Percentiles rank a stretch among this genome's conserved stretches.
These are phyloP conservation scores for Pseudogymnoascus sp. DNA, from an alignment of 2,329 filamentous ascomycete species.

Conservation along the genomic window DNA sequence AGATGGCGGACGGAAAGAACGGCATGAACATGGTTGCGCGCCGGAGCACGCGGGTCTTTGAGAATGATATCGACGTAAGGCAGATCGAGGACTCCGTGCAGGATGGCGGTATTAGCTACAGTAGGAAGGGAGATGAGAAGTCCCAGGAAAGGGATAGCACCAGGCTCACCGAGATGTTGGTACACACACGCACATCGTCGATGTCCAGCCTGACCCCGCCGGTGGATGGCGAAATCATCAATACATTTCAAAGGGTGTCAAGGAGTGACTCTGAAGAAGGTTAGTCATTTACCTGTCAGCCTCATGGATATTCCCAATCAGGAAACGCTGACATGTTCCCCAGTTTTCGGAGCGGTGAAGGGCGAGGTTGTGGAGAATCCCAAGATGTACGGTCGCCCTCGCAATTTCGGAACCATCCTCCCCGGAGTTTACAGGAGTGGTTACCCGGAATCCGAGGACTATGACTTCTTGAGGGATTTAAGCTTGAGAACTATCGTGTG, in stretches of 20 bases:
- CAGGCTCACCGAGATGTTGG: neutral
- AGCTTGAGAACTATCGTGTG: slow-evolving; percentile 74
- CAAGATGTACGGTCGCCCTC: slow-evolving; percentile 35
- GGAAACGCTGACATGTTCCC: neutral
- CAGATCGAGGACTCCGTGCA: neutral
- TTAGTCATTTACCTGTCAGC: neutral
- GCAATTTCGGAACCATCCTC: slow-evolving; percentile 71
- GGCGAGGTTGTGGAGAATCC: slow-evolving; percentile 14
- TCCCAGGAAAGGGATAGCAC: neutral
- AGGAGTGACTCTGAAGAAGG: slow-evolving; percentile 7
- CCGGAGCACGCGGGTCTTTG: slow-evolving; percentile 10
- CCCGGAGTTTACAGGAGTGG: slow-evolving; percentile 74
- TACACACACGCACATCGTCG: neutral
- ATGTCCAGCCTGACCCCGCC: neutral
- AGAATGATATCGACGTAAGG: slow-evolving; percentile 10
- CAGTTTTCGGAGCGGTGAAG: neutral
- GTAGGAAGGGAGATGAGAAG: slow-evolving; percentile 5
- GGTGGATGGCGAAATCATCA: slow-evolving; percentile 4
- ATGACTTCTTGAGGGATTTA: slow-evolving; percentile 59
- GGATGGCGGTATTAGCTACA: neutral
- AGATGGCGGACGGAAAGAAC: slow-evolving; percentile 8
- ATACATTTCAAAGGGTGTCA: neutral
- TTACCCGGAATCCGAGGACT: slow-evolving; percentile 67
- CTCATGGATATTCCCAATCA: neutral
- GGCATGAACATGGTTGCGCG: slow-evolving; percentile 7